phyloP scores from a whole-genome alignment of 129 eudicot species.

The Artemisia argyi region DNA sequence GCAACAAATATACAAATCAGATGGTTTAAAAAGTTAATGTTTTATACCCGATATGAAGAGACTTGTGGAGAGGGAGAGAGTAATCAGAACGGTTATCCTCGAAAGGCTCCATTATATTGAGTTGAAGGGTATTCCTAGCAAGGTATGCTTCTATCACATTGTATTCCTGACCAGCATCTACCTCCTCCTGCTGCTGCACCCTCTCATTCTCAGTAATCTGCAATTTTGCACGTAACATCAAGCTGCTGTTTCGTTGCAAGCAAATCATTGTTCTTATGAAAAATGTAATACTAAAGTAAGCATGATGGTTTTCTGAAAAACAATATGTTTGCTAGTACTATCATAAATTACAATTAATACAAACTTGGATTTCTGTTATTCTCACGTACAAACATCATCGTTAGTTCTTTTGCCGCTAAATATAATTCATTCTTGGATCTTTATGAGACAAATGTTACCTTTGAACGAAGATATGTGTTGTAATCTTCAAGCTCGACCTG shows the following conservation, averaged over 20 bases:
- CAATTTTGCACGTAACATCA: background rate
- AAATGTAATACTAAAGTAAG: background rate
- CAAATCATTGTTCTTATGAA: background rate
- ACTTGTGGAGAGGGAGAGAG: conserved; percentile 24
- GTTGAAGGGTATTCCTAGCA: conserved; percentile 36
- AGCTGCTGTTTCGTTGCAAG: background rate
- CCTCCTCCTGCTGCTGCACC: conserved; percentile 51
- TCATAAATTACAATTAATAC: background rate
- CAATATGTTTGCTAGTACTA: background rate
- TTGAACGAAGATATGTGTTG: conserved; percentile 56
- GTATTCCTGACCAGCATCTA: conserved; percentile 35
- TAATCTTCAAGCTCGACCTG: conserved; percentile 60
- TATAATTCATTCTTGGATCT: no score
- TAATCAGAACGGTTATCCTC: conserved; percentile 23
- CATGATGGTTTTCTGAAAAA: background rate
- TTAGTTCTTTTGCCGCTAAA: background rate
- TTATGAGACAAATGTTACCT: conserved; percentile 38
- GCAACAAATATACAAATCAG: background rate
- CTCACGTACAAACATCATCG: background rate
- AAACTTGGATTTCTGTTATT: background rate
- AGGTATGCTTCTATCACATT: conserved; percentile 32
- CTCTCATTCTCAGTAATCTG: conserved; percentile 64
- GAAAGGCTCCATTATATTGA: conserved; percentile 29
- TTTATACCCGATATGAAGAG: conserved; percentile 36
- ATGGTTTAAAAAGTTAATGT: background rate